Conservation (phyloP, 1,139 yeast species). For the Geotrichum siamense region DNA sequence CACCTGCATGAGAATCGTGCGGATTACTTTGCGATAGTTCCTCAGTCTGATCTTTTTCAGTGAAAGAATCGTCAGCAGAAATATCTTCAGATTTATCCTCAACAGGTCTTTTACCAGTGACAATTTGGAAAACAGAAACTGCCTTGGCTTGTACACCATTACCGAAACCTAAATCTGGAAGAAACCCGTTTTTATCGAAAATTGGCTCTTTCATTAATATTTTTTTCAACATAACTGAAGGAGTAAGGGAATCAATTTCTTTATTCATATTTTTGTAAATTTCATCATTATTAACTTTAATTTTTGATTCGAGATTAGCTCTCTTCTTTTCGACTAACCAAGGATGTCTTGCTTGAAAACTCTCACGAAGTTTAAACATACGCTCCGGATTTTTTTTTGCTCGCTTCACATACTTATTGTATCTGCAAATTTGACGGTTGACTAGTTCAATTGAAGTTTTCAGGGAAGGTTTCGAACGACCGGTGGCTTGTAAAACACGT, state of each 20-base stretch:
- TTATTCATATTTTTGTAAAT: conserved; percentile 34
- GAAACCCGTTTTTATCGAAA: conserved; percentile 24
- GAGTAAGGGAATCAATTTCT: conserved; percentile 27
- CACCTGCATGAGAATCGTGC: conserved; percentile 13
- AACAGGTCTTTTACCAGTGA: conserved; percentile 22
- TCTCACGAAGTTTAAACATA: conserved; percentile 49
- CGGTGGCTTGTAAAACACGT: conserved; percentile 77
- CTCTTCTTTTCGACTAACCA: conserved; percentile 34
- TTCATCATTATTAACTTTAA: conserved; percentile 29
- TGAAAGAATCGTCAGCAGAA: conserved; percentile 3
- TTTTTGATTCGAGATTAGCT: conserved; percentile 18
- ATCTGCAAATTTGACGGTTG: conserved; percentile 59
- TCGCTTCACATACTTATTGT: conserved; percentile 62
- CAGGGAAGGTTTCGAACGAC: conserved; percentile 71
- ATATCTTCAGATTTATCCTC: conserved; percentile 8
- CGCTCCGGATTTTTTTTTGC: conserved; percentile 54
- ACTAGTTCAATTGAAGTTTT: conserved; percentile 62
- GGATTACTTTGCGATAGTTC: conserved; percentile 8
- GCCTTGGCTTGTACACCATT: conserved; percentile 23
- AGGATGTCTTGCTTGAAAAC: conserved; percentile 36
- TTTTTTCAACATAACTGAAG: conserved; percentile 40
- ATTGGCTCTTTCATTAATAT: conserved; percentile 36
- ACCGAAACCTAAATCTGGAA: conserved; percentile 23
- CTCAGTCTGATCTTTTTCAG: conserved; percentile 9
- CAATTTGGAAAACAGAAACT: conserved; percentile 26